Evolutionary conservation across 108 stramenopile genomes (phyloP).

Genomic region (Skeletonema costatum): DNA sequence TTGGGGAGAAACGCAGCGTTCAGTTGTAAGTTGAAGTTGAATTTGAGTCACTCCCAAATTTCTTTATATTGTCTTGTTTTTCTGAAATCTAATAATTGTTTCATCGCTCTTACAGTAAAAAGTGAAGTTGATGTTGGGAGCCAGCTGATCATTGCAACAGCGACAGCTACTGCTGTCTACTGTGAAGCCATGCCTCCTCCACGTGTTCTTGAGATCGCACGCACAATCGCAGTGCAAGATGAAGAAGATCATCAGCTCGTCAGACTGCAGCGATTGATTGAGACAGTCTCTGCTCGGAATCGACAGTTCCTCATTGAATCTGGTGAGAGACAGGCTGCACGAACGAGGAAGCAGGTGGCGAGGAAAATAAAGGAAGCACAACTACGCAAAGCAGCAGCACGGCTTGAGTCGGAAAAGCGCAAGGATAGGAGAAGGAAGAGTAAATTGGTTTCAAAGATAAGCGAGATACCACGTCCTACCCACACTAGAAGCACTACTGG

Average conservation of each 20-base stretch:
- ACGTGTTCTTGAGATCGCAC: constrained; percentile 75
- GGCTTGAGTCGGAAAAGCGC: constrained; percentile 54
- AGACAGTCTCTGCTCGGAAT: constrained; percentile 77
- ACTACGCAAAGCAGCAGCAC: constrained; percentile 55
- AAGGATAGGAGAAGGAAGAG: constrained; percentile 15
- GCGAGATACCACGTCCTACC: constrained; percentile 2
- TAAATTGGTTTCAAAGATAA: constrained; percentile 19
- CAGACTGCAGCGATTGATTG: constrained; percentile 77
- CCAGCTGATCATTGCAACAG: constrained; percentile 81
- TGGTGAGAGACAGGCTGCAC: constrained; percentile 59
- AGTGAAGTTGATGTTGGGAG: constrained; percentile 87
- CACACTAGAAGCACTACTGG: constrained; percentile 7
- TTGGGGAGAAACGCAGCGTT: constrained; percentile 93
- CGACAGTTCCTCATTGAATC: constrained; percentile 63
- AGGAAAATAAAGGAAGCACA: constrained; percentile 70
- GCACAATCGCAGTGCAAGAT: constrained; percentile 84
- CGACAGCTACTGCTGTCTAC: constrained; percentile 88
- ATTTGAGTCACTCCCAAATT: not conserved
- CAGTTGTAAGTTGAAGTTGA: constrained; percentile 49
- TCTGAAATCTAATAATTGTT: not conserved
- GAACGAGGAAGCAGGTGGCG: constrained; percentile 51
- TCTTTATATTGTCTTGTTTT: not conserved
- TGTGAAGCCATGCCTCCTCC: constrained; percentile 92
- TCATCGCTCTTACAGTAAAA: constrained; percentile 6
- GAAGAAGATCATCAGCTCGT: constrained; percentile 85